Percentiles rank a stretch among this genome's conserved stretches.
Evolutionary conservation across 805 yeast genomes (phyloP).

Genomic region (Barnettozyma populi): DNA sequence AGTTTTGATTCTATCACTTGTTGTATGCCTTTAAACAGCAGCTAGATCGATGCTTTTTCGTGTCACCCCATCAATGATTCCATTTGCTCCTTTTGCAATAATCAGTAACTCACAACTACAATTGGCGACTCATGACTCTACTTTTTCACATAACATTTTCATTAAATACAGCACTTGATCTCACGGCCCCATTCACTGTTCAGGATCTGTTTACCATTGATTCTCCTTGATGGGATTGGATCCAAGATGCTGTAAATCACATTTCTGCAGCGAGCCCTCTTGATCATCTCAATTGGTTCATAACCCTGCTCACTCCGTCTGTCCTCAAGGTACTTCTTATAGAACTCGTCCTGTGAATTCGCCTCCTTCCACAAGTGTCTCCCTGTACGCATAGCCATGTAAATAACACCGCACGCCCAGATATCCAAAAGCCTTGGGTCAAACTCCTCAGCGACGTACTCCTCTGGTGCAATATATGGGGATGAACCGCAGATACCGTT

Average conservation of each 20-base stretch:
- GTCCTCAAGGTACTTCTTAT: slow-evolving; percentile 63
- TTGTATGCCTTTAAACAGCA: no score
- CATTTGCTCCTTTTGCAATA: no score
- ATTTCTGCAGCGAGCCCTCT: slow-evolving; percentile 84
- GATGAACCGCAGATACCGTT: slow-evolving; percentile 81
- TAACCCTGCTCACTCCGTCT: slow-evolving; percentile 82
- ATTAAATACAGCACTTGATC: slow-evolving; percentile 36
- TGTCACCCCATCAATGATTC: no score
- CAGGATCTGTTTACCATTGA: slow-evolving; percentile 81
- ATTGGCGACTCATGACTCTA: neutral
- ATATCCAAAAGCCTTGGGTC: slow-evolving; percentile 82
- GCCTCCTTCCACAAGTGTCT: slow-evolving; percentile 90
- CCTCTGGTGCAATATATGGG: slow-evolving; percentile 92
- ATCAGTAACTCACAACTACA: neutral
- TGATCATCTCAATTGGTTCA: slow-evolving; percentile 82
- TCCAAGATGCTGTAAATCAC: slow-evolving; percentile 91
- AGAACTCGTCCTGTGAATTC: slow-evolving; percentile 74
- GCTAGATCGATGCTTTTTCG: no score
- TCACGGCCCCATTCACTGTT: slow-evolving; percentile 96
- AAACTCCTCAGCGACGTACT: slow-evolving; percentile 55
- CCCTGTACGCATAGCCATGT: slow-evolving; percentile 93
- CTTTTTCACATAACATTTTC: neutral
- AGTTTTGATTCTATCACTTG: neutral
- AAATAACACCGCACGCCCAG: slow-evolving; percentile 92
- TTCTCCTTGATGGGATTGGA: slow-evolving; percentile 83